These are phyloP conservation scores for Russula griseocarnosa DNA, from an alignment of 768 basidiomycete species.

Conservation along the genomic window DNA sequence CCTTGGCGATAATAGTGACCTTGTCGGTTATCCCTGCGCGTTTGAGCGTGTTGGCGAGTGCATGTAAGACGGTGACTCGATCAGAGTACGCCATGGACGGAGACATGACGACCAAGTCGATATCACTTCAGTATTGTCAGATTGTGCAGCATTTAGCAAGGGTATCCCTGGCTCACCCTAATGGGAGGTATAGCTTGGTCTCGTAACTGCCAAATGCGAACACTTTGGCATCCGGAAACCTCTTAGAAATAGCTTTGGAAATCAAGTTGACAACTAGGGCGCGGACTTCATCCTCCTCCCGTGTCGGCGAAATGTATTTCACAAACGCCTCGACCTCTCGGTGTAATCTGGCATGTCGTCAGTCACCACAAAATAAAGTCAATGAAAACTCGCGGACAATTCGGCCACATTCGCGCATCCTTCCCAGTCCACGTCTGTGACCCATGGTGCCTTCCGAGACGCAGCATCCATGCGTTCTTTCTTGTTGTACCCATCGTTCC, in stretches of 20 bases:
- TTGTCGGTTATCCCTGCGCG: slow-evolving; percentile 68
- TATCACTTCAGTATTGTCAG: slow-evolving; percentile 57
- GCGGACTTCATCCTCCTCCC: slow-evolving; percentile 81
- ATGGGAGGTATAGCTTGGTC: slow-evolving; percentile 89
- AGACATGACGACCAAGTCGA: slow-evolving; percentile 89
- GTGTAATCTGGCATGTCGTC: slow-evolving; percentile 58
- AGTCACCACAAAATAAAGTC: slow-evolving; percentile 10
- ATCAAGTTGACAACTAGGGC: slow-evolving; percentile 68
- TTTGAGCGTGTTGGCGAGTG: slow-evolving; percentile 74
- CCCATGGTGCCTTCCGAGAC: slow-evolving; percentile 61
- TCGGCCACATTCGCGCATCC: slow-evolving; percentile 74
- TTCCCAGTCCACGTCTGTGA: slow-evolving; percentile 64
- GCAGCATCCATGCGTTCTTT: slow-evolving; percentile 50
- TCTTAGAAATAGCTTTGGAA: slow-evolving; percentile 53
- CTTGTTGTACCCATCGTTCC: slow-evolving; percentile 49
- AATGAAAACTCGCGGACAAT: slow-evolving; percentile 51
- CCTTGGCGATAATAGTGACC: slow-evolving; percentile 87
- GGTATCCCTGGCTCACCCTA: slow-evolving; percentile 57
- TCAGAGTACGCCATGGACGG: slow-evolving; percentile 66
- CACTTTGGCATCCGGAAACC: slow-evolving; percentile 77
- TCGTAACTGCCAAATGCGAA: slow-evolving; percentile 89
- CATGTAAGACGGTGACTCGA: slow-evolving; percentile 65
- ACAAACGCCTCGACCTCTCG: slow-evolving; percentile 82
- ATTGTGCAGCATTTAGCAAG: slow-evolving; percentile 9
- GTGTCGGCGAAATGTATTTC: slow-evolving; percentile 82